These are phyloP conservation scores for Fibroporia radiculosa DNA, from an alignment of 768 basidiomycete genomes.

Conservation along the genomic window DNA sequence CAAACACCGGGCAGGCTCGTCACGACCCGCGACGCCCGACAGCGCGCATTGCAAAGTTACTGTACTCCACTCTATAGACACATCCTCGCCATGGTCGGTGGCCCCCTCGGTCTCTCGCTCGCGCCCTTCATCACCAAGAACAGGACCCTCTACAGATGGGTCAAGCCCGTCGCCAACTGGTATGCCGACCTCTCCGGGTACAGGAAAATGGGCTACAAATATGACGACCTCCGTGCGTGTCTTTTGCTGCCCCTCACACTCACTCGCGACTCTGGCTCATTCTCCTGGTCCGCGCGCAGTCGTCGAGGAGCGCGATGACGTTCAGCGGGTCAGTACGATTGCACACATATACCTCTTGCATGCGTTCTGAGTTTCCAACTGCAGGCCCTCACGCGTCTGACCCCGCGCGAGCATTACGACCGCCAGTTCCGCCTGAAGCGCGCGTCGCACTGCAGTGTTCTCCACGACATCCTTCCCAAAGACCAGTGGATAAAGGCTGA, in stretches of 20 bases:
- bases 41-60: conserved; percentile 1
- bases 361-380: background rate
- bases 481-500: conserved; percentile 69
- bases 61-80: conserved; percentile 9
- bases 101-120: conserved; percentile 65
- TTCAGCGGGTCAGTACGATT: conserved; percentile 57
- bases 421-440: conserved; percentile 84
- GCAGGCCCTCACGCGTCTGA: conserved; percentile 80
- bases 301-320: conserved; percentile 67
- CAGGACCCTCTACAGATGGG: conserved; percentile 53
- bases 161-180: conserved; percentile 77
- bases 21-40: conserved; percentile 7
- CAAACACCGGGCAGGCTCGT: conserved; percentile 32
- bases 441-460: conserved; percentile 70
- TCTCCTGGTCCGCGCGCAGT: conserved; percentile 31
- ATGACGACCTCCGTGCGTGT: conserved; percentile 88
- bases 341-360: background rate
- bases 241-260: conserved; percentile 3
- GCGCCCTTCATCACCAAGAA: conserved; percentile 70
- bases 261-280: conserved; percentile 2
- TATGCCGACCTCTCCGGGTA: conserved; percentile 79
- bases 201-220: conserved; percentile 81
- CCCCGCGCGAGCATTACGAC: conserved; percentile 77
- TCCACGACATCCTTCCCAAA: conserved; percentile 76
- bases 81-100: conserved; percentile 30